These are phyloP conservation scores for Fusarium dimerum DNA, from an alignment of 2,329 filamentous ascomycete genomes.

Conservation along the genomic window DNA sequence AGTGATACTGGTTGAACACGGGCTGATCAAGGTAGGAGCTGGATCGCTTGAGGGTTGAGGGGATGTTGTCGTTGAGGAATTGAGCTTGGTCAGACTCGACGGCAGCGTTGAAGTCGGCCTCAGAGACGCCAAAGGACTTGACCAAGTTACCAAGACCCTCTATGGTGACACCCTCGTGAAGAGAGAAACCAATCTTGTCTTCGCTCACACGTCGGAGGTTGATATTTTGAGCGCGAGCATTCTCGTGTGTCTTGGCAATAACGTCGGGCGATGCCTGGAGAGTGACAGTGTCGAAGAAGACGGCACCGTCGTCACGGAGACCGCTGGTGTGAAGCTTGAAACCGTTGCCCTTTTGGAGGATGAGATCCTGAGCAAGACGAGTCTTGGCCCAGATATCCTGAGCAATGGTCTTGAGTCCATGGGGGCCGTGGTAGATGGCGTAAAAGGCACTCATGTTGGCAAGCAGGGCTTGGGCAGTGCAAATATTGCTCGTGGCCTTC, in stretches of 20 bases:
- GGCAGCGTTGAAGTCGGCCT: slow-evolving; percentile 26
- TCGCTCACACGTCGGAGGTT: slow-evolving; percentile 33
- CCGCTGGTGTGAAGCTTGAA: slow-evolving; percentile 62
- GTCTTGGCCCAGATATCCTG: slow-evolving; percentile 72
- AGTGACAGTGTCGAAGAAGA: slow-evolving; percentile 79
- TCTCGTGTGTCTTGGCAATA: slow-evolving; percentile 25
- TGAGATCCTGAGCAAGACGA: slow-evolving; percentile 59
- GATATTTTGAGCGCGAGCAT: slow-evolving; percentile 19
- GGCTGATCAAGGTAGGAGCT: slow-evolving; percentile 81
- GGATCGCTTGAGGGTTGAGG: slow-evolving; percentile 66
- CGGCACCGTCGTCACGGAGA: slow-evolving; percentile 55
- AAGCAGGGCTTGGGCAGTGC: slow-evolving; percentile 89
- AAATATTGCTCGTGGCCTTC: slow-evolving; percentile 97
- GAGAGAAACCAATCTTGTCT: slow-evolving; percentile 34
- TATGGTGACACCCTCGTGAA: slow-evolving; percentile 30
- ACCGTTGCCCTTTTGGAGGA: slow-evolving; percentile 49
- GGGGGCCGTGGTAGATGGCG: slow-evolving; percentile 87
- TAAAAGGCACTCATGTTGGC: slow-evolving; percentile 97
- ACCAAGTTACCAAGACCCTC: slow-evolving; percentile 26
- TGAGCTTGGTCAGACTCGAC: slow-evolving; percentile 35
- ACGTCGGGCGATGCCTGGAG: slow-evolving; percentile 49
- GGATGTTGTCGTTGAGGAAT: slow-evolving; percentile 44
- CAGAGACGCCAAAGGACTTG: slow-evolving; percentile 27
- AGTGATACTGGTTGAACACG: slow-evolving; percentile 93
- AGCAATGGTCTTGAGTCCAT: slow-evolving; percentile 81